Base-by-base conservation (phyloP, 2,329 filamentous ascomycete species). In the Magnaporthiopsis poae region DNA sequence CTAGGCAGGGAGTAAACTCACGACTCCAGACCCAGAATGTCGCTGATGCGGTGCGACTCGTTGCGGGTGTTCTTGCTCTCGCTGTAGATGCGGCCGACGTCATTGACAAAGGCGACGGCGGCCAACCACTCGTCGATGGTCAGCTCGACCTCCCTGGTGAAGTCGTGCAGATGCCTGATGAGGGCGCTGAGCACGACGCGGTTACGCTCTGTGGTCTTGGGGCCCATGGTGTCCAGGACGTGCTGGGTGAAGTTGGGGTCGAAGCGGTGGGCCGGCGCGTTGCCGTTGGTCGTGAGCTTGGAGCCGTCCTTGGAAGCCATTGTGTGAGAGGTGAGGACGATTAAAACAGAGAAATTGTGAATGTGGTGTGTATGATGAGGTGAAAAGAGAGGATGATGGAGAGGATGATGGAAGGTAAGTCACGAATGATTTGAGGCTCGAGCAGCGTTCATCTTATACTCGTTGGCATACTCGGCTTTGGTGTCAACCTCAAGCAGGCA, bases 41-140 rank as follows among this genome's bases (percentile, higher is more conserved):
- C 90, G 72, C 83, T 90, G 67, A 92, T 80, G 68, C 90, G 83
- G 78, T 90, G 87, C 64, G 87, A 84, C 79, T 92, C 90, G 76
- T 93, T 92, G 65, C 90, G 83, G 72, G 84, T 87, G 70, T 85
- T 82, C 9, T 33, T 33, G 60, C 39, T 65, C 60, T 65, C 39
- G 66, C 84, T 82, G 74, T 84, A 89, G 78, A 89, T 88, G 78
- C 89, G 84, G 69, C 90, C 90, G 64, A 89, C 85, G 71, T 83
- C 82, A 80, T 90, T 90, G 77, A 91, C 80, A 75, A 73, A 75
- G 67, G 75, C 71, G 33, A 78, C 79, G 62, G 87, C 91, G 11
- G 84, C 79, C 78, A 90, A 84, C 90, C 90, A 93, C 79, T 95
- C 91, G 67, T 90, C 88, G n/a, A 86, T 82, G 9, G 89, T 93